Percentiles rank a stretch among this genome's conserved stretches.
Conservation (phyloP, 2,329 filamentous ascomycete genomes). For the Dendryphion nanum region DNA sequence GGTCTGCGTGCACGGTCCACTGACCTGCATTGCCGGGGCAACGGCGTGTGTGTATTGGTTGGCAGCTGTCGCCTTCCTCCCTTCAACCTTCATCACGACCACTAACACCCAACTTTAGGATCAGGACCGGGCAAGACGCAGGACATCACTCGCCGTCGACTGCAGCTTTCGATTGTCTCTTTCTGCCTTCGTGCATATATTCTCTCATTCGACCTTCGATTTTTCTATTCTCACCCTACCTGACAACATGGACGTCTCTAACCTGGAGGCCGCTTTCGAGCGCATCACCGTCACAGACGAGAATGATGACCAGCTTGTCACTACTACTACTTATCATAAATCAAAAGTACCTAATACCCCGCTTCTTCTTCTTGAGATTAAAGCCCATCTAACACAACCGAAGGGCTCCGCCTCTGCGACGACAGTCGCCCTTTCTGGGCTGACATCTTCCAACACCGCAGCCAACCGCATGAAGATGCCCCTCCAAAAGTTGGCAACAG, state of each 20-base stretch:
- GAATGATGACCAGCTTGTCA: slow-evolving; percentile 61
- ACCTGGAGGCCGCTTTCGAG: slow-evolving; percentile 85
- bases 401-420: slow-evolving; percentile 50
- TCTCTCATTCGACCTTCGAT: slow-evolving; percentile 10
- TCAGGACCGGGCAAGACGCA: slow-evolving; percentile 4
- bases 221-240: slow-evolving; percentile 8
- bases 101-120: too few species aligned
- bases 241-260: slow-evolving; percentile 65
- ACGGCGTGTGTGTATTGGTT: slow-evolving; percentile 12
- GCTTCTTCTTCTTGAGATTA: neutral
- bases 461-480: slow-evolving; percentile 66
- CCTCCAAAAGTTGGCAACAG: slow-evolving; percentile 82
- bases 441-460: slow-evolving; percentile 42
- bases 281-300: slow-evolving; percentile 87
- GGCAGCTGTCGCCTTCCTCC: slow-evolving; percentile 2
- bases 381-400: slow-evolving; percentile 19
- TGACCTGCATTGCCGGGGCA: slow-evolving; percentile 10
- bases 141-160: slow-evolving; percentile 5
- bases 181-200: slow-evolving; percentile 8
- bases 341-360: slow-evolving; percentile 62
- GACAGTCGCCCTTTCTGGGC: slow-evolving; percentile 48
- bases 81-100: slow-evolving; percentile 5
- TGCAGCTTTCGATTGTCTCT: slow-evolving; percentile 11
- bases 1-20: slow-evolving; percentile 1
- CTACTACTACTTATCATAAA: slow-evolving; percentile 64